Conservation (phyloP, 2,329 filamentous ascomycete genomes). For the Fusarium continuum region DNA sequence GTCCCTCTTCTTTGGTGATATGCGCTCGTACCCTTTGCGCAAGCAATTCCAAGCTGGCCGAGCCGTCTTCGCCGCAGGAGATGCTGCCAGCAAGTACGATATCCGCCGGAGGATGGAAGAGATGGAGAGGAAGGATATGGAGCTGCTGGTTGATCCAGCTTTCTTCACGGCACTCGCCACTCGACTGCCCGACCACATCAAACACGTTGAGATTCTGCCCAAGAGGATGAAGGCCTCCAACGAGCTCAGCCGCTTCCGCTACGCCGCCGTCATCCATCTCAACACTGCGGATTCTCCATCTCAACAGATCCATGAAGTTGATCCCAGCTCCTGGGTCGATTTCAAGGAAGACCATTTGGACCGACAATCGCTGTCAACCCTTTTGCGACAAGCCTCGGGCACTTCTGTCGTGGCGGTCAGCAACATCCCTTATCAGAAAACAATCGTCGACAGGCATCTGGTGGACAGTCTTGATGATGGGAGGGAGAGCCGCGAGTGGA, state of each 20-base stretch:
- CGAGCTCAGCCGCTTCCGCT: background rate
- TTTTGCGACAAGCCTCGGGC: background rate
- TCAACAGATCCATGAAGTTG: background rate
- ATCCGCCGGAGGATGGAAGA: conserved; percentile 18
- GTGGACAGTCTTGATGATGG: background rate
- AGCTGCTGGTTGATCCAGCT: conserved; percentile 39
- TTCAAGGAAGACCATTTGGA: background rate
- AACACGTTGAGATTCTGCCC: background rate
- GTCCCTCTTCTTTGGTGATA: conserved; percentile 37
- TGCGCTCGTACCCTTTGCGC: conserved; percentile 31
- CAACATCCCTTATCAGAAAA: background rate
- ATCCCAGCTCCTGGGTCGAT: background rate
- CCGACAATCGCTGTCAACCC: too few relatives aligned
- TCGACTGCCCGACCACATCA: background rate
- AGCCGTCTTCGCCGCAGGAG: conserved; percentile 1
- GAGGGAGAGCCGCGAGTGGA: background rate
- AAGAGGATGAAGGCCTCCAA: background rate
- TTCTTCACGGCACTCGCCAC: conserved; percentile 36
- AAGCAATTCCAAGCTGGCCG: conserved; percentile 25
- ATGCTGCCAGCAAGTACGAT: background rate
- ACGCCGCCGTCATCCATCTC: background rate
- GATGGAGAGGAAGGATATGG: conserved; percentile 22
- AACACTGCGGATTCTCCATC: accelerated
- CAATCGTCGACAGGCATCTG: background rate
- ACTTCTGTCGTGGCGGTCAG: background rate